Conservation (phyloP, 1,284 basidiomycete species). For the Cryptococcus sp. region DNA sequence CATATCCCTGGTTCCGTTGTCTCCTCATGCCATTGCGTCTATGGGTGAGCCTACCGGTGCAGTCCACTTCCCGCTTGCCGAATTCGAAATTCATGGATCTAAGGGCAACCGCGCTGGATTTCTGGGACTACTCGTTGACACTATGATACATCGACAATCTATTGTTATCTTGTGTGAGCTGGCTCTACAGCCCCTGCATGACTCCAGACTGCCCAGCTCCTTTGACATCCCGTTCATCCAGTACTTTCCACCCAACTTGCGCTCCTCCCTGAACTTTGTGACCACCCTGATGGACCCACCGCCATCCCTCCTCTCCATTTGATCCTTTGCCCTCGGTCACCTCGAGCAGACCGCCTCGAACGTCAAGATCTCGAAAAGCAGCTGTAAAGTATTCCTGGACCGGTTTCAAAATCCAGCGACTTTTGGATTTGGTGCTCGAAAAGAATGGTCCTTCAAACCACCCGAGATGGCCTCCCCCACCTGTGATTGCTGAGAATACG, state of each 20-base stretch:
- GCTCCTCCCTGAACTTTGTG: conserved; percentile 21
- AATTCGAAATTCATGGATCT: too few relatives aligned
- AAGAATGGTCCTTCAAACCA: conserved; percentile 68
- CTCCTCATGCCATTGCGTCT: too few relatives aligned
- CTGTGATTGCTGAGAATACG: conserved; percentile 69
- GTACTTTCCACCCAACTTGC: conserved; percentile 36
- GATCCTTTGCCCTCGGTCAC: not conserved
- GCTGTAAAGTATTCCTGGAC: conserved; percentile 40
- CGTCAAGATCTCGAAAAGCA: conserved; percentile 20
- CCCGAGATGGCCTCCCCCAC: conserved; percentile 85
- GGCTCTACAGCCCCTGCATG: conserved; percentile 28
- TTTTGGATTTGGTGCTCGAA: conserved; percentile 16
- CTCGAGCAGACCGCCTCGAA: not conserved
- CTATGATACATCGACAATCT: too few relatives aligned
- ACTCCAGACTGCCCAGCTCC: conserved; percentile 28
- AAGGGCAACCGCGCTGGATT: too few relatives aligned
- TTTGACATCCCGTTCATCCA: conserved; percentile 22
- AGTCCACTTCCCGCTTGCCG: too few relatives aligned
- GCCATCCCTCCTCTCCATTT: conserved; percentile 21
- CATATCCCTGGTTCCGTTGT: too few relatives aligned
- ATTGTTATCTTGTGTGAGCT: not conserved
- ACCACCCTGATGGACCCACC: conserved; percentile 22
- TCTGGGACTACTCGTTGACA: too few relatives aligned
- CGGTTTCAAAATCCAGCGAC: conserved; percentile 43
- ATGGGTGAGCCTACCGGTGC: too few relatives aligned